phyloP scores from a whole-genome alignment of 306 rosid genomes.

The Vigna nakashimae region DNA sequence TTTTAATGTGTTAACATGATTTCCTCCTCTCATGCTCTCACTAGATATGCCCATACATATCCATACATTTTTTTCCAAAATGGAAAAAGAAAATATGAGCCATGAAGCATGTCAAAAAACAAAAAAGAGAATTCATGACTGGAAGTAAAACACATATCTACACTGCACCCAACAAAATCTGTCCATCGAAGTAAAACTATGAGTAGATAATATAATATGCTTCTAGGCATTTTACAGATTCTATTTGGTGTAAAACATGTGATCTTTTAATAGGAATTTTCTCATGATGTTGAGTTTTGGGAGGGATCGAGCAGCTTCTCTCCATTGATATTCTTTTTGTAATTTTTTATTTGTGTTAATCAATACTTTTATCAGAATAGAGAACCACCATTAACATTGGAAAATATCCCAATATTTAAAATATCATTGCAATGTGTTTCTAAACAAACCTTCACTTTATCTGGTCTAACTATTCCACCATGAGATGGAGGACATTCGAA shows the following conservation, averaged over 20 bases:
- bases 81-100: neutral
- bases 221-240: neutral
- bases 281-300: neutral
- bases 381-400: neutral
- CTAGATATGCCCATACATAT: neutral
- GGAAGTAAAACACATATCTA: slow-evolving; percentile 12
- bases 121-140: neutral
- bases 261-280: neutral
- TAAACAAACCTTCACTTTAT: slow-evolving; percentile 82
- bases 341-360: no score
- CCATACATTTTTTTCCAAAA: neutral
- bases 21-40: no score
- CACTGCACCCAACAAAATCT: neutral
- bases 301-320: slow-evolving; percentile 8
- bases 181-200: neutral
- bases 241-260: neutral
- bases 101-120: neutral
- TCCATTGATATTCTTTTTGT: neutral
- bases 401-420: slow-evolving; percentile 11
- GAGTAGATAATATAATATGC: neutral
- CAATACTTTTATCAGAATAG: slow-evolving; percentile 8
- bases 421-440: neutral
- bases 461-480: slow-evolving; percentile 90
- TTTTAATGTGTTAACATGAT: neutral
- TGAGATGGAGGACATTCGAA: slow-evolving; percentile 82